Evolutionary conservation across 805 yeast species (phyloP), one percentile per base, ranked within the genome.

Genomic region (Teunomyces atbi): DNA sequence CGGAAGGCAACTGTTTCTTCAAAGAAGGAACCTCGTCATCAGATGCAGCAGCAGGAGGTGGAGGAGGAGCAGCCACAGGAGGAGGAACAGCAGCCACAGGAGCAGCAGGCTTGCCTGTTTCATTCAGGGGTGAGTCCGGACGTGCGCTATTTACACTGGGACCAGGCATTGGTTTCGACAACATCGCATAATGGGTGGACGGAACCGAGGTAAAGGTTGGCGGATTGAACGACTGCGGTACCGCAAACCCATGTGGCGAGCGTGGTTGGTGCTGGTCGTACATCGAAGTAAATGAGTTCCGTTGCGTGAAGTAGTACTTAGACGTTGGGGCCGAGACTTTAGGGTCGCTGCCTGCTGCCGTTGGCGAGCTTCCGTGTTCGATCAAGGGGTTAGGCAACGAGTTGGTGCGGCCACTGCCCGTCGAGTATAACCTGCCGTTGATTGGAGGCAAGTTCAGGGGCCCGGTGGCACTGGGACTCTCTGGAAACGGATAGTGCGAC

Each of bases 1-100:
- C 71, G 6, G 69, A 63, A 3, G 74, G 74, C 18, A 69, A 56
- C 36, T 56, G 61, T 29, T 60, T 54, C 34, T 52, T 56, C 21
- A n/a, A 29, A 3, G 39, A 4, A 21, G 45, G 33, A 11, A 15
- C 20, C n/a, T 26, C 16, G 3, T 26, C 30, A 11, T 40, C 43
- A 23, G 35, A 32, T 32, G 20, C 10, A 16, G 35, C 23, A 21
- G 23, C 23, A 20, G 26, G 26, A 21, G 26, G 10, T 7, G 10
- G 26, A 3, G 8, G 26, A 2, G 21, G 21, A 23, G 36, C 36
- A 33, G 12, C 20, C n/a, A n/a, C n/a, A n/a, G 10, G 26, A 3
- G 8, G 26, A 2, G 21, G 21, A 23, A 21, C 36, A 33, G 12
- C 20, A n/a, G n/a, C n/a, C n/a, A n/a, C n/a, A n/a, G n/a, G n/a